Evolutionary conservation across 805 yeast genomes (phyloP).

Genomic region (Wickerhamomyces hampshirensis): DNA sequence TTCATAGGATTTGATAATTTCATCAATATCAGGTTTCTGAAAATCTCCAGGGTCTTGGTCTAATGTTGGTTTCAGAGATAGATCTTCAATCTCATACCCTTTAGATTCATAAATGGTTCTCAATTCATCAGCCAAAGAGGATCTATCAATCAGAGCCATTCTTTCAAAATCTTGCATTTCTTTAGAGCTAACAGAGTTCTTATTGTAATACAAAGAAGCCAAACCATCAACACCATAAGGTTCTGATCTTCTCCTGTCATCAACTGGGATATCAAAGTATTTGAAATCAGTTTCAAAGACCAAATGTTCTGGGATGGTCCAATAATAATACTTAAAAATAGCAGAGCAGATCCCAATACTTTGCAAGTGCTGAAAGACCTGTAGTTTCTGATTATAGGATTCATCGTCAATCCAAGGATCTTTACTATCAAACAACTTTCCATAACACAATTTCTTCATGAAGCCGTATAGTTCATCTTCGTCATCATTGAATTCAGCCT

Average conservation of each 20-base stretch:
- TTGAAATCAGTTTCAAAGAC: slow-evolving; percentile 24
- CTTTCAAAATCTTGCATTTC: slow-evolving; percentile 7
- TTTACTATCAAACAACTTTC: slow-evolving; percentile 14
- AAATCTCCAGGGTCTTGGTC: slow-evolving; percentile 15
- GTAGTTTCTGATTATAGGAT: slow-evolving; percentile 8
- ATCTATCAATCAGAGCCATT: slow-evolving; percentile 6
- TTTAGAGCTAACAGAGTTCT: slow-evolving; percentile 1
- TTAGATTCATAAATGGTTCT: slow-evolving; percentile 5
- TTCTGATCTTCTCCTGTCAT: slow-evolving; percentile 13
- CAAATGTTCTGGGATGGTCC: slow-evolving; percentile 25
- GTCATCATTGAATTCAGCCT: slow-evolving; percentile 8
- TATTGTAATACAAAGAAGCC: slow-evolving; percentile 11
- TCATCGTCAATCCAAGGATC: slow-evolving; percentile 25
- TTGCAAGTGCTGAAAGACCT: slow-evolving; percentile 24
- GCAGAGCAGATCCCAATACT: slow-evolving; percentile 26
- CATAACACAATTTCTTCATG: slow-evolving; percentile 16
- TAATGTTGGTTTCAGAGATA: slow-evolving; percentile 10
- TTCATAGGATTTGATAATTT: slow-evolving; percentile 10
- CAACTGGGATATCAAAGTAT: slow-evolving; percentile 16
- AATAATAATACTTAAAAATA: slow-evolving; percentile 23
- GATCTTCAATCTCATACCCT: slow-evolving; percentile 7
- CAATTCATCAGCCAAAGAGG: slow-evolving; percentile 5
- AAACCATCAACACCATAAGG: slow-evolving; percentile 21
- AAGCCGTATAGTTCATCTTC: slow-evolving; percentile 1
- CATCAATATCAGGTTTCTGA: slow-evolving; percentile 14